Evolutionary conservation across 2,329 filamentous ascomycete genomes (phyloP), one percentile per base, ranked within the genome.

Genomic region (Tolypocladium ovalisporum): DNA sequence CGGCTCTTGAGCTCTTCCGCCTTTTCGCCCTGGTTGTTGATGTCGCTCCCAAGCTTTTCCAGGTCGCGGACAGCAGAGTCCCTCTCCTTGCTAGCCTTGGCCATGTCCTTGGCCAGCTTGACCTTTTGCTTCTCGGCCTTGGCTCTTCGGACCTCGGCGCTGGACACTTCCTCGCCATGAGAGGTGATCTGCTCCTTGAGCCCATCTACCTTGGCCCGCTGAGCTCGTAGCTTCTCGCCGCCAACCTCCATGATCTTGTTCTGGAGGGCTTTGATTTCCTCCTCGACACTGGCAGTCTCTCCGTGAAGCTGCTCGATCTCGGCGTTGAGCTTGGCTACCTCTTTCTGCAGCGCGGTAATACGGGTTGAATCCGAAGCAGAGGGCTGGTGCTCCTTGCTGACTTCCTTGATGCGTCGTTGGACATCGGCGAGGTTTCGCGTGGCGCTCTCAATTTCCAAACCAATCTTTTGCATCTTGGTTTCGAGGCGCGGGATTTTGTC

Each of bases 171-270:
- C 62, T 97, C 93, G 55, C 84, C 86, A 59, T 95, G 80, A 15
- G 86, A 83, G 53, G 87, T 79, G 57, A 97, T 91, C 68, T 96
- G 87, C 65, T 91, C 88, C 70, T 95, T 96, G 62, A 95, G 77
- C 8, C 86, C 82, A 68, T 97, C 93, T 37, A 99, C 91, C 76
- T 89, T 95, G 60, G 90, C 86, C 65, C 94, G 92, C 70, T 99
- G 93, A 22, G 87, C 83, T 57, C 94, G 87, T 22, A 99, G 84
- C 73, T 90, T 91, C 66, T 97, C 91, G 73, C 94, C 94, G 67
- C 94, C 94, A 61, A 96, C 87, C 72, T 97, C 88, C 94, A 99
- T 97, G 67, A 99, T 99, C 78, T 92, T 96, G 79, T 94, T 87
- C 69, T 99, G 93, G 1, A 99, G 79, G 24, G 81, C 81, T 73